Base-by-base conservation (phyloP, 106 monocot species). In the Dioscorea zingiberensis region DNA sequence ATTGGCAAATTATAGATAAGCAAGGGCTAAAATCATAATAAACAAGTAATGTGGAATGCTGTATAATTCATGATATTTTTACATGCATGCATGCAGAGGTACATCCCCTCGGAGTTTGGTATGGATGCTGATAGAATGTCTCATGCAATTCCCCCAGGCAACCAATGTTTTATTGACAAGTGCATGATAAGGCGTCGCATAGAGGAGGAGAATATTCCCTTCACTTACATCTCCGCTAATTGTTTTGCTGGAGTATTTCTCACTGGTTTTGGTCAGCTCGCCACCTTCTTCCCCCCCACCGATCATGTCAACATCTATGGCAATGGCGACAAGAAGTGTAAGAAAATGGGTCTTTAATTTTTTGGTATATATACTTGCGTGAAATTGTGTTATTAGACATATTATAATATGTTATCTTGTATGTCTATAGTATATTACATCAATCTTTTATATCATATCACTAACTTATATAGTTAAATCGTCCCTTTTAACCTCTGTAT, bases 61-160 rank as follows among this genome's bases (percentile, higher is more conserved):
- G n/a, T n/a, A n/a, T n/a, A n/a, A n/a, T n/a, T n/a, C n/a, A n/a
- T n/a, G n/a, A n/a, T n/a, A n/a, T n/a, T n/a, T 18, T 19, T 53
- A 53, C 16, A 18, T 18, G 16, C 1, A n/a, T 19, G 27, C 58
- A 21, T 22, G 47, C 64, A 84, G 84, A 66, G 79, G 25, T 84
- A 57, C 60, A n/a, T 79, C 27, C 84, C 79, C 0, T 78, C 84
- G 4, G 84, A 79, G 38, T 84, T 84, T 18, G 84, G 84, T 0
- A 73, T 73, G 79, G 84, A 84, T 28, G 65, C 58, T n/a, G 66
- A 77, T 21, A 29, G 66, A 8, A 75, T 84, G 79, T 63, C 21
- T 24, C 74, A 83, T 22, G 83, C 83, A 18, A 67, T 69, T 16
- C 69, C 65, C 18, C 75, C 78, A 0, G 78, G 83, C 6, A 68